A percentile compares a stretch with the other conserved stretches of the same genome.
These are phyloP conservation scores for Cardamine resedifolia DNA, from an alignment of 345 rosid genomes.

Conservation along the genomic window DNA sequence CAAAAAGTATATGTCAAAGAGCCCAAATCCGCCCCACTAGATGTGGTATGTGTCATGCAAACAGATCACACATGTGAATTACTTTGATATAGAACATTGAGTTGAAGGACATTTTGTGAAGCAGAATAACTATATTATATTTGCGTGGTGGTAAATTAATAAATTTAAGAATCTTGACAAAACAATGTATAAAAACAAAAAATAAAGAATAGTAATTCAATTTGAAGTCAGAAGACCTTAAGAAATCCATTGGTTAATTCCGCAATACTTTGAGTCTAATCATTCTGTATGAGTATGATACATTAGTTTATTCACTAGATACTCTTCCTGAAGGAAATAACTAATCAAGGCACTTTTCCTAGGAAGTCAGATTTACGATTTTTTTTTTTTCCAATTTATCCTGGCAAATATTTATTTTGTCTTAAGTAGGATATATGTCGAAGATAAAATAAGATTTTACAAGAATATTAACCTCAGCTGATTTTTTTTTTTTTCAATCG, in stretches of 20 bases:
- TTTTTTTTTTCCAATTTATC: background rate
- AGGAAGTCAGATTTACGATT: constrained; percentile 19
- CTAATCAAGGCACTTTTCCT: constrained; percentile 37
- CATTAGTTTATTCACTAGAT: constrained; percentile 15
- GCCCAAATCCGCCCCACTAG: background rate
- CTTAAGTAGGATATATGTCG: constrained; percentile 6
- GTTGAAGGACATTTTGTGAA: constrained; percentile 13
- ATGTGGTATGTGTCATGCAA: background rate
- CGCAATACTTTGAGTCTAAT: constrained; percentile 25
- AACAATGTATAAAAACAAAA: constrained; percentile 1
- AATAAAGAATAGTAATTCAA: background rate
- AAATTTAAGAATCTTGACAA: constrained; percentile 16
- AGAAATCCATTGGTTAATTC: constrained; percentile 38
- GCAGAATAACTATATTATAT: constrained; percentile 3
- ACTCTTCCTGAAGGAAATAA: constrained; percentile 33
- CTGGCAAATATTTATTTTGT: background rate
- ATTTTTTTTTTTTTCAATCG: background rate
- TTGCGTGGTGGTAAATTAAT: background rate
- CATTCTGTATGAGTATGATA: constrained; percentile 1
- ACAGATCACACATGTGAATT: constrained; percentile 9
- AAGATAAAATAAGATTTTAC: background rate
- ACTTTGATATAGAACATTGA: constrained; percentile 1
- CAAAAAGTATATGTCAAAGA: background rate
- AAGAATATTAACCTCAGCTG: background rate
- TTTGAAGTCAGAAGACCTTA: constrained; percentile 28